Percentiles rank a stretch among this genome's conserved stretches.
phyloP scores from a whole-genome alignment of 169 alveolate genomes.

The Theileria orientalis region DNA sequence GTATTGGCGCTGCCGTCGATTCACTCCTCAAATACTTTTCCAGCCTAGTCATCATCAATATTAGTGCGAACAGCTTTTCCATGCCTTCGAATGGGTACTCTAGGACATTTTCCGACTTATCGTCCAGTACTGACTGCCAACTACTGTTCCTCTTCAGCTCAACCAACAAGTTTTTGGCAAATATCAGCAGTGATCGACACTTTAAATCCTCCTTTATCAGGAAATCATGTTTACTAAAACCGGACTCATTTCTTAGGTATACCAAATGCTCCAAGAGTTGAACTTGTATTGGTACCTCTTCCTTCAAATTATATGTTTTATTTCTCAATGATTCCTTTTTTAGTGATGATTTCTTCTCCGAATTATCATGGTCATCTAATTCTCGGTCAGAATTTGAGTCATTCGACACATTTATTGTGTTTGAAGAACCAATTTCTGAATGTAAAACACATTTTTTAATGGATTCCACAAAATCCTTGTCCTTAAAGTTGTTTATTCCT shows the following conservation, averaged over 20 bases:
- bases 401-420: not conserved
- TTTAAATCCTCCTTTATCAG: not conserved
- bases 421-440: constrained; percentile 10
- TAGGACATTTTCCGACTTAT: constrained; percentile 7
- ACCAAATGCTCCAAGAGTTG: constrained; percentile 16
- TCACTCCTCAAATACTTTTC: constrained; percentile 20
- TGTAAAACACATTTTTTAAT: constrained; percentile 20
- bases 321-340: not conserved
- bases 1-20: constrained; percentile 16
- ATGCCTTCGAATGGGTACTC: constrained; percentile 33
- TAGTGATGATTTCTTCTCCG: not conserved
- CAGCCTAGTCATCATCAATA: constrained; percentile 8
- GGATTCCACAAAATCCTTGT: constrained; percentile 17
- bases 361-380: not conserved
- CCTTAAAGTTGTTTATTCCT: constrained; percentile 45
- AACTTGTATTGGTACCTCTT: constrained; percentile 9
- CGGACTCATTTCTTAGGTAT: constrained; percentile 14
- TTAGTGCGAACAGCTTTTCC: constrained; percentile 33
- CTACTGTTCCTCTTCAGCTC: constrained; percentile 30
- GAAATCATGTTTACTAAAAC: constrained; percentile 4
- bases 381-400: not conserved
- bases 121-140: constrained; percentile 47
- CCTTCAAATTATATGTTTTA: not conserved
- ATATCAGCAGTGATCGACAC: constrained; percentile 2
- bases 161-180: constrained; percentile 16